Evolutionary conservation across 208 protist genomes (phyloP), one percentile per base, ranked within the genome.

Genomic region (Acanthamoeba triangularis): DNA sequence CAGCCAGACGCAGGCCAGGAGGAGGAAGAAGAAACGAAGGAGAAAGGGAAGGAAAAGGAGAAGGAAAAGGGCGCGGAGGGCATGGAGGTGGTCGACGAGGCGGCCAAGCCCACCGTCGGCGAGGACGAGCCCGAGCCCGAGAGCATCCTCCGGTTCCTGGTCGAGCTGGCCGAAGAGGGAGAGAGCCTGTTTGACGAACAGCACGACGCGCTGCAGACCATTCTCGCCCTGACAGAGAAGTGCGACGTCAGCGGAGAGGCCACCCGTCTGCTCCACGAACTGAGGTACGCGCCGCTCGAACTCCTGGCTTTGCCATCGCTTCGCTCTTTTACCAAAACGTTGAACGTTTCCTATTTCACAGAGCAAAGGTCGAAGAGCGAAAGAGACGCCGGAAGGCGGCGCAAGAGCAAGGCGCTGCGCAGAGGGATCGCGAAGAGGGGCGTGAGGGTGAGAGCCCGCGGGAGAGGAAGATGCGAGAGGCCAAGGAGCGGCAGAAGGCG

Each of bases 401-500:
- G 67, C 72, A 80, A 35, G 78, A 35, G 28, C 7, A 59, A 33
- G 33, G 23, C 49, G 78, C 11, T 11, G 23, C 11, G 72, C 35
- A 11, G 78, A 87, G 23, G 52, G 23, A 18, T 5, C 16, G 49
- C 47, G 56, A 61, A 5, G 47, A 18, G 16, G 78, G 41, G 20
- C 49, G 13, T 23, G 49, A 87, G 49, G 78, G 78, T 23, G 78
- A 87, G 30, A 87, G n/a, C 30, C 49, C 44, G 41, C 78, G 78
- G 10, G 78, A 87, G 49, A 30, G 78, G 10, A 87, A 87, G 78
- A 54, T 87, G 78, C 3, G 78, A 2, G 78, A 87, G 78, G 78
- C 78, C 49, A 87, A 87, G 47, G 78, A 87, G 49, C 78, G 78
- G 23, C 78, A 87, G 28, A 87, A 87, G 78, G 78, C 78, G 28